Evolutionary conservation across 164 flowering plant species (phyloP).

Genomic region (Macadamia integrifolia): DNA sequence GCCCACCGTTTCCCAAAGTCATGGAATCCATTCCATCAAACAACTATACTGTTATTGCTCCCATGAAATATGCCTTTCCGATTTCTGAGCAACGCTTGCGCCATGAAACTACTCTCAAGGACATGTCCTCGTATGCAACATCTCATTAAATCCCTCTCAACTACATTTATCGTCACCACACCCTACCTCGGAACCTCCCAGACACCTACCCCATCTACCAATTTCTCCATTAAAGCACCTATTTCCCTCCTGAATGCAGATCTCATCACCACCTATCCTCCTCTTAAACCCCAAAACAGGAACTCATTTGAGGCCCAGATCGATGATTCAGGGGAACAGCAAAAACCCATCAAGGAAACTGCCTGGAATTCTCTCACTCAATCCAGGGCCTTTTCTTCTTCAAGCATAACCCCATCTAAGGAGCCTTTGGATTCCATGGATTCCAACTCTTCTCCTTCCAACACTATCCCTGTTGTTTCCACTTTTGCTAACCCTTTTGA

Average conservation of each 20-base stretch:
- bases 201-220: neutral
- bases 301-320: too few relatives aligned
- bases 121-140: neutral
- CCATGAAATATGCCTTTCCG: neutral
- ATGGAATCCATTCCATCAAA: too few relatives aligned
- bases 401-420: constrained; percentile 4
- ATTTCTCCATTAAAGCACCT: neutral
- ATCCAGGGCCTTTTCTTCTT: constrained; percentile 8
- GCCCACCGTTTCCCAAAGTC: too few relatives aligned
- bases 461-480: constrained; percentile 37
- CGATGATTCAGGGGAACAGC: neutral
- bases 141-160: neutral
- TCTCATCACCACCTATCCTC: neutral
- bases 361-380: neutral
- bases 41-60: neutral
- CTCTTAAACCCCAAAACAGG: neutral
- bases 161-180: neutral
- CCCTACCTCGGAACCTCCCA: neutral
- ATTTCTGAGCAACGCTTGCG: neutral
- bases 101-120: neutral
- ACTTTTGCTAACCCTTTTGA: constrained; percentile 37
- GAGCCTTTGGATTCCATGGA: constrained; percentile 9
- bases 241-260: neutral
- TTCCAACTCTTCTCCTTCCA: constrained; percentile 14
- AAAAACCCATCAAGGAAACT: neutral